Conservation (phyloP, 2,329 filamentous ascomycete genomes). For the Cercospora nicotianae region DNA sequence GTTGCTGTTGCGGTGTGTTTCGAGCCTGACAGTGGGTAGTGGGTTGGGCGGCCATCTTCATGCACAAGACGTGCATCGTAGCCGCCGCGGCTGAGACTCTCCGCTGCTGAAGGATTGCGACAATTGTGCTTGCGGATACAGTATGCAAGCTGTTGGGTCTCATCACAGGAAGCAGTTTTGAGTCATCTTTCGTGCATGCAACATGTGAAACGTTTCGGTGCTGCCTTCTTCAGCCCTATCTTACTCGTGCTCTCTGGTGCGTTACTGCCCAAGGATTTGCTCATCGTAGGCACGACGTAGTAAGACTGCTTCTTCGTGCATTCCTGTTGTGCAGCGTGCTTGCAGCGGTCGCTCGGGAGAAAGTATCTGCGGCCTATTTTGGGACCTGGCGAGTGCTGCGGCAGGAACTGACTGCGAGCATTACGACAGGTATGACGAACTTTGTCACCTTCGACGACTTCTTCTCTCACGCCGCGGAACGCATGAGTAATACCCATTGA, state of each 20-base stretch:
- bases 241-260: neutral
- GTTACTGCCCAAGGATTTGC: neutral
- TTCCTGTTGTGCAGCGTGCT: neutral
- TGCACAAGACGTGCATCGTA: neutral
- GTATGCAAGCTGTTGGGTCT: neutral
- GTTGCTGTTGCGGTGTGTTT: neutral
- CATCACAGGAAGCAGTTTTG: neutral
- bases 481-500: neutral
- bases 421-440: neutral
- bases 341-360: neutral
- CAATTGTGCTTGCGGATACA: neutral
- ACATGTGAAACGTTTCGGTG: neutral
- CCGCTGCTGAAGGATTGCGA: neutral
- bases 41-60: neutral
- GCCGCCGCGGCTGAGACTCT: neutral
- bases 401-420: neutral
- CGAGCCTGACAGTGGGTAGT: neutral
- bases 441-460: neutral
- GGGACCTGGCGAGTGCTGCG: neutral
- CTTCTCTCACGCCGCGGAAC: neutral
- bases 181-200: neutral
- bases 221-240: neutral
- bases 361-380: slow-evolving; percentile 2
- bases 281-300: neutral
- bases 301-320: neutral